Evolutionary conservation across 495 filamentous ascomycete species (phyloP), one percentile per base, ranked within the genome.

Genomic region (Penicillium riverlandense): DNA sequence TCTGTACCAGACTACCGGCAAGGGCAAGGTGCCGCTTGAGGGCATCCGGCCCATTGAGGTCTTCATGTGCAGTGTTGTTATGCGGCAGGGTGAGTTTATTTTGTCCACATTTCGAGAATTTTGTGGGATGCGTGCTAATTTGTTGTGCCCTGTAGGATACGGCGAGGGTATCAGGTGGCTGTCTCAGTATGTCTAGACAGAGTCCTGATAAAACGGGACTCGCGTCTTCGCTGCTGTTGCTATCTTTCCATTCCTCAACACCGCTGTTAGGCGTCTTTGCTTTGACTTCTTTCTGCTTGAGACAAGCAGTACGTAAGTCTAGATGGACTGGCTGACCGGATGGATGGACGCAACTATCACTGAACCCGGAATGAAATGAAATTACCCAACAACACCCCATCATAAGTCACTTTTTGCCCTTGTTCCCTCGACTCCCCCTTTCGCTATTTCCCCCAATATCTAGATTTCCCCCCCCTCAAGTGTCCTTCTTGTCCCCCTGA

Each of bases 31-130:
- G 43, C 89, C 87, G 44, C 75, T 96, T 52, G 91, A 98, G 72
- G 87, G 86, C 22, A 94, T 96, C 66, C 76, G 92, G 47, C 90
- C 92, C 10, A 92, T 97, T 61, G 92, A 98, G 78, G 84, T 96
- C 40, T 96, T 96, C 71, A 96, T 96, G 91, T 96, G 90, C 78
- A 91, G 86, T 57, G 89, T 96, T 58, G 89, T 96, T 43, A 96
- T 95, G 92, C 78, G 91, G 63, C 90, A 96, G 70, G 91, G 85
- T 87, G 48, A 55, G 80, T 72, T 48, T 8, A 8, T 32, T 35
- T 11, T 27, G 15, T 4, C 7, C 22, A 29, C 27, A 13, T 12
- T 30, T 29, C 40, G 36, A 11, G 4, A 40, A 9, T 33, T 34
- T 10, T 34, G 10, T 34, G 32, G 2, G 11, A 22, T 35, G 8